phyloP scores from a whole-genome alignment of 148 eudicot genomes.

The Cornus florida region DNA sequence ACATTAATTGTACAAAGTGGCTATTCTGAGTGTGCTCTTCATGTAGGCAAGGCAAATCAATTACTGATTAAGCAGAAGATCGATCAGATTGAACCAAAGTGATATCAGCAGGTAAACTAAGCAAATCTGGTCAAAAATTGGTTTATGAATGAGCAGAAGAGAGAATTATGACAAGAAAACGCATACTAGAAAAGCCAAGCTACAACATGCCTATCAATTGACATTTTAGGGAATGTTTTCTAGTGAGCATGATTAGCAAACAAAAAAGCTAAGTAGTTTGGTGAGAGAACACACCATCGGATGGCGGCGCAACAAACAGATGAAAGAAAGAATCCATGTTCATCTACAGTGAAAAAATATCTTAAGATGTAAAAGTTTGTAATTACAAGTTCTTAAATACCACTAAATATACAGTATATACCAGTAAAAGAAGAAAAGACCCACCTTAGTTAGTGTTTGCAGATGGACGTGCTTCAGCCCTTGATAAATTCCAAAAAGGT shows the following conservation, averaged over 20 bases:
- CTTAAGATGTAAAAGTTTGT: background rate
- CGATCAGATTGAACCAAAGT: background rate
- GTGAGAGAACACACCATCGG: background rate
- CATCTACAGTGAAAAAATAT: no score
- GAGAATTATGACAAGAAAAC: background rate
- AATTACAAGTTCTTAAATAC: background rate
- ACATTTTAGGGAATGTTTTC: background rate
- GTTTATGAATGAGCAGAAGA: background rate
- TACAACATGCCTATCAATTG: background rate
- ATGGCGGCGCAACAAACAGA: background rate
- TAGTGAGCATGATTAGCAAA: background rate
- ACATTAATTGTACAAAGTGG: no score
- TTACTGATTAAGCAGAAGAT: background rate
- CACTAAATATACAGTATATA: background rate
- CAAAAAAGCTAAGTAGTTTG: background rate
- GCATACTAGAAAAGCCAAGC: background rate
- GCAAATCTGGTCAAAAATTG: conserved; percentile 8
- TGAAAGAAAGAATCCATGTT: background rate
- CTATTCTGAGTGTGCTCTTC: no score
- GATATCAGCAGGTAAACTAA: background rate
- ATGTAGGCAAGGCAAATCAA: background rate
- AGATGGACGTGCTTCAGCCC: conserved; percentile 92
- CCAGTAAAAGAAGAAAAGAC: conserved; percentile 11
- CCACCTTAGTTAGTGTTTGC: conserved; percentile 93
- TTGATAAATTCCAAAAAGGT: conserved; percentile 86